Conservation (phyloP, 2,329 filamentous ascomycete genomes). For the Scopulariopsis brevicaulis region DNA sequence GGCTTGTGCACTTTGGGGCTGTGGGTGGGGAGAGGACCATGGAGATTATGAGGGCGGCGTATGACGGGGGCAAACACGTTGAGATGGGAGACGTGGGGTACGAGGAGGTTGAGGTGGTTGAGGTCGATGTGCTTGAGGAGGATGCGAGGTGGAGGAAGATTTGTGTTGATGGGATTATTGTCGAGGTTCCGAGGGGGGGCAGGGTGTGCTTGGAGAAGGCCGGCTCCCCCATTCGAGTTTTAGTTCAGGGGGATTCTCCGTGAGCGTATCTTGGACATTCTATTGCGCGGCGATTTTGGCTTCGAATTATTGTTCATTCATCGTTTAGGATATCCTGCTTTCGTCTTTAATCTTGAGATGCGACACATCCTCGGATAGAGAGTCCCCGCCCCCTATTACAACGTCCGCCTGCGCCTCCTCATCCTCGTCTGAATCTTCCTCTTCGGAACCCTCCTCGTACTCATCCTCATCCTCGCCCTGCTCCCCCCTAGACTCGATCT, state of each 20-base stretch:
- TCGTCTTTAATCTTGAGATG: not conserved
- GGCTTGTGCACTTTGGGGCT: slow-evolving; percentile 65
- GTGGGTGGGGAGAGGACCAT: slow-evolving; percentile 55
- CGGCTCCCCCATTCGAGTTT: slow-evolving; percentile 14
- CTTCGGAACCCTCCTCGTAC: slow-evolving; percentile 16
- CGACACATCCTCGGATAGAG: not conserved
- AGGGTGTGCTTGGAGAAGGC: slow-evolving; percentile 53
- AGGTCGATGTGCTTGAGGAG: slow-evolving; percentile 54
- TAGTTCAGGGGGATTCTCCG: slow-evolving; percentile 12
- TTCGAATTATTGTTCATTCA: not conserved
- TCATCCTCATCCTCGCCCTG: slow-evolving; percentile 17
- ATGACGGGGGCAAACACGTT: slow-evolving; percentile 45
- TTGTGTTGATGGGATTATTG: slow-evolving; percentile 86
- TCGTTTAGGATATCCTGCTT: not conserved
- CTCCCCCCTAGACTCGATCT: slow-evolving; percentile 39
- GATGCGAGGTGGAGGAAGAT: slow-evolving; percentile 72
- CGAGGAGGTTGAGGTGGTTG: slow-evolving; percentile 54
- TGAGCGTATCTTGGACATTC: not conserved
- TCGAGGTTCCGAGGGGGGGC: slow-evolving; percentile 59
- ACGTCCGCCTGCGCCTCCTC: not conserved
- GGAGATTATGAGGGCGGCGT: slow-evolving; percentile 62
- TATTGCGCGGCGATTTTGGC: not conserved
- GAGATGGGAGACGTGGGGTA: slow-evolving; percentile 55
- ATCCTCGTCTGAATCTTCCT: slow-evolving; percentile 11
- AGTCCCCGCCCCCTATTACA: slow-evolving; percentile 6